Evolutionary conservation across 371 early-diverging fungal genomes (phyloP).

Genomic region (Mucor velutinosus): DNA sequence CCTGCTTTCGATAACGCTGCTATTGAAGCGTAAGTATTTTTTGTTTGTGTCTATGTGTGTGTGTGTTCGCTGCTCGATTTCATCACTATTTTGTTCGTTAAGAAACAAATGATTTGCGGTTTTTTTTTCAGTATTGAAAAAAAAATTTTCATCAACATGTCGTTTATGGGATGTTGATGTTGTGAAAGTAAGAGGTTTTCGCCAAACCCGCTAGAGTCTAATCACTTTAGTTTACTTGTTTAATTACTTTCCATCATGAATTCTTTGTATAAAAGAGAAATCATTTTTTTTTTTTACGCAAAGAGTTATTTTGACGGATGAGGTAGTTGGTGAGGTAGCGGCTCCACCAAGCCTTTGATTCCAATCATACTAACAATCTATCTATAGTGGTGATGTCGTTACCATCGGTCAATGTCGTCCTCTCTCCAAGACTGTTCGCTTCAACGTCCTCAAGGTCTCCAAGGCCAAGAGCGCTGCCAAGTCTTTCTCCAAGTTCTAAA

Average conservation of each 20-base stretch:
- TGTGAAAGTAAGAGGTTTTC: neutral
- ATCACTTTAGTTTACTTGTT: neutral
- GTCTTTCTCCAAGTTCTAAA: slow-evolving; percentile 96
- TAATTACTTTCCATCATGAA: neutral
- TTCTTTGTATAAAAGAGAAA: neutral
- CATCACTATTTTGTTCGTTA: slow-evolving; percentile 22
- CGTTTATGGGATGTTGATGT: neutral
- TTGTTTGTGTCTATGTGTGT: neutral
- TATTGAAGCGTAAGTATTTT: slow-evolving; percentile 55
- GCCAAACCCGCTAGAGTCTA: neutral
- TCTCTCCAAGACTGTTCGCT: slow-evolving; percentile 98
- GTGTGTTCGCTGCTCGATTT: neutral
- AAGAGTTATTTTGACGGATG: slow-evolving; percentile 36
- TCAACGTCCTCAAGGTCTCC: slow-evolving; percentile 98
- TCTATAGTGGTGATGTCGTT: slow-evolving; percentile 86
- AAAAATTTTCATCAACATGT: neutral
- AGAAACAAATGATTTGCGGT: slow-evolving; percentile 7
- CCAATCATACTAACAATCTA: slow-evolving; percentile 22
- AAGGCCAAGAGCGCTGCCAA: slow-evolving; percentile 90
- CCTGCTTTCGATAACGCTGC: slow-evolving; percentile 97
- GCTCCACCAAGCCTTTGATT: slow-evolving; percentile 64
- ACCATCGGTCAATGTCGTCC: slow-evolving; percentile 99
- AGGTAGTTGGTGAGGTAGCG: slow-evolving; percentile 66
- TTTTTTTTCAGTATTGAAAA: neutral
- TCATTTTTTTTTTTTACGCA: neutral